Conservation (phyloP, 2,329 filamentous ascomycete genomes). For the Coniochaeta sp. region DNA sequence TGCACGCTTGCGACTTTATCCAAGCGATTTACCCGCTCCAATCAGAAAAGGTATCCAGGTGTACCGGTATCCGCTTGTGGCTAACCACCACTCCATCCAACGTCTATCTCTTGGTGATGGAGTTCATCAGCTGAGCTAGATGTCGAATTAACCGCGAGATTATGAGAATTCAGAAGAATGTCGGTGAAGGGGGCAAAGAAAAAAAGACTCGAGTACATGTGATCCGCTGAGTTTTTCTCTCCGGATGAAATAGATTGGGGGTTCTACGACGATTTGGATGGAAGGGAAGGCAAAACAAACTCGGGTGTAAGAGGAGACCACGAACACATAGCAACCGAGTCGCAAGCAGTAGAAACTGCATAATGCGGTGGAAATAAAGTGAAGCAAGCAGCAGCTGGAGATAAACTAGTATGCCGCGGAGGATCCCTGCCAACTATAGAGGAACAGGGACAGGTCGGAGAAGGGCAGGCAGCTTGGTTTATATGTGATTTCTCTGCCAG, state of each 20-base stretch:
- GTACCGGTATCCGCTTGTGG: background rate
- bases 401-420: too few relatives aligned
- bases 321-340: too few relatives aligned
- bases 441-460: too few relatives aligned
- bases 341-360: too few relatives aligned
- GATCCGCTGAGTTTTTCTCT: background rate
- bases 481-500: background rate
- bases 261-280: background rate
- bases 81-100: background rate
- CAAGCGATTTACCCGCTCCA: background rate
- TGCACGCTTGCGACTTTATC: background rate
- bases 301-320: too few relatives aligned
- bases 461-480: background rate
- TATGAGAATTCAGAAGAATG: background rate
- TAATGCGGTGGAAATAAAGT: too few relatives aligned
- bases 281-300: too few relatives aligned
- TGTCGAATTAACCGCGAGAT: background rate
- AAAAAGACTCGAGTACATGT: background rate
- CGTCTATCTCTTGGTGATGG: background rate
- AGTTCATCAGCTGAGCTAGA: background rate
- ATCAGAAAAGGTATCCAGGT: background rate
- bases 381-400: too few relatives aligned
- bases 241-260: background rate
- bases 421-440: too few relatives aligned
- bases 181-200: background rate